Percentiles rank a stretch among this genome's conserved stretches.
These are phyloP conservation scores for Cicer chorassanicum DNA, from an alignment of 306 rosid species.

Conservation along the genomic window DNA sequence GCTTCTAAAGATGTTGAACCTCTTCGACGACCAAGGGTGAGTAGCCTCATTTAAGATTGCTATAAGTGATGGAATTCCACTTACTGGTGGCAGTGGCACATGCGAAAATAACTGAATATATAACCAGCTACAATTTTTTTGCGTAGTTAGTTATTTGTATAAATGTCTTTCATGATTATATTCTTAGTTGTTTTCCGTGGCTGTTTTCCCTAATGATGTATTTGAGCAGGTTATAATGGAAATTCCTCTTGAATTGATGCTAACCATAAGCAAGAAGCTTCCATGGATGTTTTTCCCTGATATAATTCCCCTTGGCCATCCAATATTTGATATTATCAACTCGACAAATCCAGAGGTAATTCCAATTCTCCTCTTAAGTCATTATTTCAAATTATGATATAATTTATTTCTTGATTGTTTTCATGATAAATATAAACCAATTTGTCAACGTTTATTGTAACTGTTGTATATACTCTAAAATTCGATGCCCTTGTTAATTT, in stretches of 20 bases:
- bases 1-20: conserved; percentile 98
- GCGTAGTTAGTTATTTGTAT: conserved; percentile 8
- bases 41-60: conserved; percentile 44
- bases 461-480: conserved; percentile 19
- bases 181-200: neutral
- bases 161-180: conserved; percentile 3
- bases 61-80: conserved; percentile 17
- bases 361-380: conserved; percentile 32
- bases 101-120: neutral
- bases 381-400: conserved; percentile 16
- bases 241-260: conserved; percentile 90
- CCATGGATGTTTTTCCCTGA: conserved; percentile 99
- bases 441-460: neutral
- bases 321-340: conserved; percentile 91
- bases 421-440: neutral
- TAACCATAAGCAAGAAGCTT: conserved; percentile 83
- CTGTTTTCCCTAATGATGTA: conserved; percentile 38
- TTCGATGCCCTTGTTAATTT: neutral
- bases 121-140: conserved; percentile 15
- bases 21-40: conserved; percentile 93
- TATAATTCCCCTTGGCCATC: conserved; percentile 90
- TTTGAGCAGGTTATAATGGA: conserved; percentile 87
- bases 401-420: conserved; percentile 25
- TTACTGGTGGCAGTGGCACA: neutral
- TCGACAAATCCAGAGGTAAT: conserved; percentile 92